Percentiles rank a stretch among this genome's conserved stretches.
Conservation (phyloP, 2,329 filamentous ascomycete genomes). For the Penicillium sp. region DNA sequence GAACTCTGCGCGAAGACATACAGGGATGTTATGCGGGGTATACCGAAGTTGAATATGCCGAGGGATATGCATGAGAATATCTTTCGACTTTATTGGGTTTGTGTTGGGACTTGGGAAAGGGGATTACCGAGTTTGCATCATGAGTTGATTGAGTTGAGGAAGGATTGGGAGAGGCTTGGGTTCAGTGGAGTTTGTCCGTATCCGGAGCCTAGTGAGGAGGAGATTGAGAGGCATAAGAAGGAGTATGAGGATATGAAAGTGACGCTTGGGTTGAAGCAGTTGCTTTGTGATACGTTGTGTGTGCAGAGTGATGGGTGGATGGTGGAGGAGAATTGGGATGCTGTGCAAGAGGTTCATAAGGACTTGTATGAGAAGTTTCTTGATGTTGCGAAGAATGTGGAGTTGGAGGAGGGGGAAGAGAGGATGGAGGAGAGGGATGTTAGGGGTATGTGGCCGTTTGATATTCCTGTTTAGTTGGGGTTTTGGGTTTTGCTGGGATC, state of each 20-base stretch:
- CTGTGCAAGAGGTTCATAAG: background rate
- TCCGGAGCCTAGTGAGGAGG: background rate
- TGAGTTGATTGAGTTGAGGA: background rate
- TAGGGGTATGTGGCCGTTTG: background rate
- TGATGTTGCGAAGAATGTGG: background rate
- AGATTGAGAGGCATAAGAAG: background rate
- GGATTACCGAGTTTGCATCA: background rate
- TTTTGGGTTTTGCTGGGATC: background rate
- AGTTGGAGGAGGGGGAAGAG: background rate
- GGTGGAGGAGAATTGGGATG: background rate
- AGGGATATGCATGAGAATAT: background rate
- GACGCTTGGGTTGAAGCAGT: background rate
- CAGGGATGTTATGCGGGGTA: no score
- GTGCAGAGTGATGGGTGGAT: background rate
- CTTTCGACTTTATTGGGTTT: background rate
- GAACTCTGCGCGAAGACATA: background rate
- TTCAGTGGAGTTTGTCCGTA: background rate
- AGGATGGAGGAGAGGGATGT: background rate
- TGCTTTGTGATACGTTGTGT: background rate
- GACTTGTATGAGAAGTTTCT: background rate
- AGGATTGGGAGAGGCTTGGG: background rate
- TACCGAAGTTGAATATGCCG: background rate
- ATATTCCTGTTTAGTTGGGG: background rate
- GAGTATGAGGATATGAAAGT: background rate
- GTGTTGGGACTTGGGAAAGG: background rate